A percentile compares a stretch with the other conserved stretches of the same genome.
These are phyloP conservation scores for Auricularia cornea DNA, from an alignment of 768 basidiomycete genomes.

Conservation along the genomic window DNA sequence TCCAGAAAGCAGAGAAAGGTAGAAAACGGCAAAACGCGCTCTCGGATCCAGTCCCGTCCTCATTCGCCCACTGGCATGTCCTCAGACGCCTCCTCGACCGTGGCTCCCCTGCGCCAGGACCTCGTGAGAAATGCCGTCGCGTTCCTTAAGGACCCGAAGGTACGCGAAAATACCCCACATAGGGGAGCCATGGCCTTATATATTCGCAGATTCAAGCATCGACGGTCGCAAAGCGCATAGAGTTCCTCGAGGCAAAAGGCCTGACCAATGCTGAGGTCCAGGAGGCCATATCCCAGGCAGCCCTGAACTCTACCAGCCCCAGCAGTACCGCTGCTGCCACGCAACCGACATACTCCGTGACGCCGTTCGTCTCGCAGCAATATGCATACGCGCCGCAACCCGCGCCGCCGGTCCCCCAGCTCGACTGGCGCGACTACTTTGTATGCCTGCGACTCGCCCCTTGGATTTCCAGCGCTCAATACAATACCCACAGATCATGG, in stretches of 20 bases:
- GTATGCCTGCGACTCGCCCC: constrained; percentile 37
- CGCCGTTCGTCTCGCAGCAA: constrained; percentile 35
- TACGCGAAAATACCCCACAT: too few species aligned
- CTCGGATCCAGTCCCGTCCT: too few species aligned
- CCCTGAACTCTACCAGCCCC: constrained; percentile 19
- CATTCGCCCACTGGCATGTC: background rate
- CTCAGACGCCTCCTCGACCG: background rate
- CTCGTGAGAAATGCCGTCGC: constrained; percentile 73
- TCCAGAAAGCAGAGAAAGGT: too few species aligned
- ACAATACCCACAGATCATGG: constrained; percentile 79
- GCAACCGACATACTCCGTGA: constrained; percentile 23
- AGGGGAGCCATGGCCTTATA: background rate
- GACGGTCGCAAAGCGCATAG: constrained; percentile 72
- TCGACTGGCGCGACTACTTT: constrained; percentile 98
- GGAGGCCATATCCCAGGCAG: constrained; percentile 61
- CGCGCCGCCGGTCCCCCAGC: constrained; percentile 40
- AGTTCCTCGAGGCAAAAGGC: constrained; percentile 95
- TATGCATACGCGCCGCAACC: constrained; percentile 27
- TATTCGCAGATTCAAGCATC: constrained; percentile 61
- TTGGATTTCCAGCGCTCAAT: constrained; percentile 9
- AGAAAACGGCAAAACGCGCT: too few species aligned
- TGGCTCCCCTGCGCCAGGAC: constrained; percentile 48
- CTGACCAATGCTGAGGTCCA: constrained; percentile 79
- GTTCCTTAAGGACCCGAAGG: constrained; percentile 82
- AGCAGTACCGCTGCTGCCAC: constrained; percentile 3